Evolutionary conservation across 2,329 filamentous ascomycete genomes (phyloP), one percentile per base, ranked within the genome.

Genomic region (Penicillium freii): DNA sequence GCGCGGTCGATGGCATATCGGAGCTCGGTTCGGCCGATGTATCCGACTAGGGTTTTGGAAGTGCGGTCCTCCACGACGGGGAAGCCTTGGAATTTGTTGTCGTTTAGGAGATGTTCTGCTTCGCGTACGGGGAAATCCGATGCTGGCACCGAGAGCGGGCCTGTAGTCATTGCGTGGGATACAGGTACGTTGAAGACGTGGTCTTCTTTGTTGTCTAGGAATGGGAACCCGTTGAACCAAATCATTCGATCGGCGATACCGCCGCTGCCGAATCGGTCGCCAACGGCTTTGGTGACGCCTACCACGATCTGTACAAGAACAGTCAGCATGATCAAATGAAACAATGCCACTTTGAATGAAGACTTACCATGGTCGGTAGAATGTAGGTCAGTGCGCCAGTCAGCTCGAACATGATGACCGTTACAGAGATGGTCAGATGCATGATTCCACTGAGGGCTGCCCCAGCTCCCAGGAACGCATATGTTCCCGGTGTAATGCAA

Each of bases 351-450:
- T 27, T 2, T 19, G 34, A 7, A 38, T 21, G 27, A 2, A 13
- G 27, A 67, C 78, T 60, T 70, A 83, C 81, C 94, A 99, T 99
- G 15, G 93, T 97, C 0, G 94, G 94, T 29, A 99, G 79, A 63
- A 99, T 97, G 71, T 99, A 99, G 1, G 92, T 96, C 59, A 97
- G 79, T 7, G 94, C 94, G n/a, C 94, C 94, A 0, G 94, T 99
- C 48, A 99, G 83, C 75, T 99, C 94, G 70, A 97, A 97, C 94
- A 99, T 97, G 74, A 99, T 99, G 69, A 99, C 94, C 2, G 97
- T 93, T 10, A 99, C 92, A 0, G 92, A 95, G 17, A 99, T 87
- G 0, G 93, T 97, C 61, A 99, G 90, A 74, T 97, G 94, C 93
- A 97, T 99, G 70, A 97, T 97, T 10, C 94, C 94, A 72, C 90